Base-by-base conservation (phyloP, 805 yeast genomes). In the Hanseniaspora guilliermondii region DNA sequence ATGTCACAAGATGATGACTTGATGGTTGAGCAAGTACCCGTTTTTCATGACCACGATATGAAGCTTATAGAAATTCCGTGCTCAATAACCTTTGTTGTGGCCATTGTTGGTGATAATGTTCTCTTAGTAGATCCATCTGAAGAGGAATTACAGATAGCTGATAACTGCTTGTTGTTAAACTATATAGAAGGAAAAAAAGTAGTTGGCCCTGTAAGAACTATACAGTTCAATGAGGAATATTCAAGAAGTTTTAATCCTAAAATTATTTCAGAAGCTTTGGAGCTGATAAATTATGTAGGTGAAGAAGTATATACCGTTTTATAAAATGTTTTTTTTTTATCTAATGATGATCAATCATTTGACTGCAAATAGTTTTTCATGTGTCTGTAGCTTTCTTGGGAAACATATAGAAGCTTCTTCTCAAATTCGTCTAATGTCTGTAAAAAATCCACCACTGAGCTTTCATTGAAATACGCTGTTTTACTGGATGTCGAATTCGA, bases 101-200 rank as follows among this genome's bases (percentile, higher is more conserved):
- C 95, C 0, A 71, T 85, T 6, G 78, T 87, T 0, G 95, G 91
- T 1, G 63, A 71, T 14, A 79, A 80, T 55, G 71, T 76, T 50
- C 75, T 82, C 9, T 67, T 87, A 24, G 72, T 89, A 25, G 98
- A 91, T 64, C 97, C 98, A 0, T 82, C 94, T 0, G 70, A 78
- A n/a, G 85, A 83, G 56, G 98, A 91, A 66, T 89, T 86, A 64
- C 85, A 81, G 57, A 95, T 89, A 2, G 75, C 88, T 56, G 96
- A 91, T 59, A 83, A 85, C 56, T 96, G 96, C 0, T 59, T 91
- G 21, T 71, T 88, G 47, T 65, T 86, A 3, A 82, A 89, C 35
- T 91, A 83, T 79, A 21, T 48, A 14, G 76, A 77, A 55, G 70
- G 80, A 56, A 80, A 80, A n/a, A 72, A 74, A 56, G 77, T 86